phyloP scores from a whole-genome alignment of 2,329 filamentous ascomycete genomes.

The Setomelanomma holmii region DNA sequence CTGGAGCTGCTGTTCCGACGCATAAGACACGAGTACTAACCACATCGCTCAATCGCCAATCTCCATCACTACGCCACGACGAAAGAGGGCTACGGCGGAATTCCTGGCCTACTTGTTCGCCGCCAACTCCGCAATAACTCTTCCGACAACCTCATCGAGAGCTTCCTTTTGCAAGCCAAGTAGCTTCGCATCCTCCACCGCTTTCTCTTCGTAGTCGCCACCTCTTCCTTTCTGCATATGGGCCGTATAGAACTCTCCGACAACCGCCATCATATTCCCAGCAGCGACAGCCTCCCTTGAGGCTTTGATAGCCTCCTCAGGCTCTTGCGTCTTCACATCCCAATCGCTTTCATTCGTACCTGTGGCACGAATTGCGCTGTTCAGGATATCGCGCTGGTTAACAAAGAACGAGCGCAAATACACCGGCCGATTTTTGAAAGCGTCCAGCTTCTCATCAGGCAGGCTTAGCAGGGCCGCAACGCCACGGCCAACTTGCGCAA shows the following conservation, averaged over 20 bases:
- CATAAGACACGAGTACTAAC: no score
- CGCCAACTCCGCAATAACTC: neutral
- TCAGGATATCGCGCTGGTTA: constrained; percentile 14
- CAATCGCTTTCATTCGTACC: constrained; percentile 9
- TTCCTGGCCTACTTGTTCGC: neutral
- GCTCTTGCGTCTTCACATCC: constrained; percentile 56
- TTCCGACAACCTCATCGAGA: constrained; percentile 63
- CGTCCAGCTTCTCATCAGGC: constrained; percentile 6
- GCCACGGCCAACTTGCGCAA: constrained; percentile 5
- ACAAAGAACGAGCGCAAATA: constrained; percentile 41
- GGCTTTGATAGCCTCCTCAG: constrained; percentile 56
- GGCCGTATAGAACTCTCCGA: constrained; percentile 49
- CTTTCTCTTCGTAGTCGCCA: constrained; percentile 14
- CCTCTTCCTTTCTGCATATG: constrained; percentile 8
- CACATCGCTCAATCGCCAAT: no score
- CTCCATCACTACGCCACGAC: no score
- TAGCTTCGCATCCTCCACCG: constrained; percentile 31
- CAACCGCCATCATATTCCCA: constrained; percentile 48
- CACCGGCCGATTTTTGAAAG: constrained; percentile 32
- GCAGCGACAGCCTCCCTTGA: constrained; percentile 56
- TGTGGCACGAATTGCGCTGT: constrained; percentile 5
- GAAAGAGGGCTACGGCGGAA: neutral
- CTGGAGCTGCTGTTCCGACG: no score
- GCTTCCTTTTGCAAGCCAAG: constrained; percentile 65
- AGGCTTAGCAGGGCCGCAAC: constrained; percentile 7